These are phyloP conservation scores for Lachancea waltii DNA, from an alignment of 805 yeast genomes.

Conservation along the genomic window DNA sequence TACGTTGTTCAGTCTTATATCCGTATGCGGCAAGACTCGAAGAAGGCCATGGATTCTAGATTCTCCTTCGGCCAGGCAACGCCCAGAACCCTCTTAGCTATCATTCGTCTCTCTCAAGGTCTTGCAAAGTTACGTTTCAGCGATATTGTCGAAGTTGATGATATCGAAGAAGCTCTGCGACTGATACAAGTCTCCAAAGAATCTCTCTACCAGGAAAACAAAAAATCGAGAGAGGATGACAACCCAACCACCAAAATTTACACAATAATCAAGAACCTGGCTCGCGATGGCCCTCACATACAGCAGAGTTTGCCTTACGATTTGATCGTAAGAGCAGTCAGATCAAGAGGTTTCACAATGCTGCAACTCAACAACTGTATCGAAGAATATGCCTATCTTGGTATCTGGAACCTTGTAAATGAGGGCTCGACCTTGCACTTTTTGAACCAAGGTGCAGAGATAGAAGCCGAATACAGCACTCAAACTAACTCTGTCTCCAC, in stretches of 20 bases:
- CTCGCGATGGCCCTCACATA: conserved; percentile 35
- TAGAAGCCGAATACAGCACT: conserved; percentile 1
- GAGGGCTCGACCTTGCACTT: conserved; percentile 61
- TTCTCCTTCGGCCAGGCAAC: conserved; percentile 86
- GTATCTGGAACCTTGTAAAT: conserved; percentile 71
- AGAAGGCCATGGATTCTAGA: conserved; percentile 64
- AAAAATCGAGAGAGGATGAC: conserved; percentile 49
- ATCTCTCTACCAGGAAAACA: conserved; percentile 56
- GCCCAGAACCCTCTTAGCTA: conserved; percentile 89
- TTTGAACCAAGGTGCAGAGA: conserved; percentile 34
- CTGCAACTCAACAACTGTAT: conserved; percentile 72
- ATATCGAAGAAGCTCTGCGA: conserved; percentile 94
- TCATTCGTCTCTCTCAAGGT: conserved; percentile 90
- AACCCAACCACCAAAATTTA: conserved; percentile 64
- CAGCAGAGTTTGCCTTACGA: conserved; percentile 37
- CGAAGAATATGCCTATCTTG: conserved; percentile 61
- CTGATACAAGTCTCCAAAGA: conserved; percentile 81
- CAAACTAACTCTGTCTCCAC: background rate
- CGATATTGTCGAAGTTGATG: conserved; percentile 60
- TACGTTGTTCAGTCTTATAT: conserved; percentile 82
- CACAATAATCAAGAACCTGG: conserved; percentile 59
- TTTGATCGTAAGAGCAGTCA: conserved; percentile 52
- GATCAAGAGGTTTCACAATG: conserved; percentile 79
- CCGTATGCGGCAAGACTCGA: conserved; percentile 87
- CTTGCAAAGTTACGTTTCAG: conserved; percentile 84